Conservation (phyloP, 2,329 filamentous ascomycete genomes). For the Ophiostoma ulmi region DNA sequence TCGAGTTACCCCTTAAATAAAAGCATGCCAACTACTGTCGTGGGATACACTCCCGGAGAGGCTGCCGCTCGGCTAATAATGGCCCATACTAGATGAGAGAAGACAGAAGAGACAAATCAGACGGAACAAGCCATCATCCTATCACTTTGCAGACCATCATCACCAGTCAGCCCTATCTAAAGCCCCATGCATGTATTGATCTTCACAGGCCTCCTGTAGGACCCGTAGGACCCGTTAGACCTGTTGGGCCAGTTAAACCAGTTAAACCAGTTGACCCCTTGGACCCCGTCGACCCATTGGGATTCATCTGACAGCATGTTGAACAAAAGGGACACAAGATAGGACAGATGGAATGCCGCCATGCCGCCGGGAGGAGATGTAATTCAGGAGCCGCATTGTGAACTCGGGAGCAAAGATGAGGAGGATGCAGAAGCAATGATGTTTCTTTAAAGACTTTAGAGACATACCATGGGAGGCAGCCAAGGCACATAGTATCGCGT, state of each 20-base stretch:
- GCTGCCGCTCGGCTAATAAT: conserved; percentile 3
- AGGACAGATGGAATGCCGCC: not conserved
- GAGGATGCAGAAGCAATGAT: too few species aligned
- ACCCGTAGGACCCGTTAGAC: not conserved
- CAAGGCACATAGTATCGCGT: not conserved
- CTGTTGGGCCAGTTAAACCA: not conserved
- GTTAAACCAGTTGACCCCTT: not conserved
- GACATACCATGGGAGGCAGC: not conserved
- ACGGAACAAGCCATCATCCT: not conserved
- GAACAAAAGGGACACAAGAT: not conserved
- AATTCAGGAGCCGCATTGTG: not conserved
- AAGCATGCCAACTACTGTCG: not conserved
- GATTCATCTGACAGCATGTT: not conserved
- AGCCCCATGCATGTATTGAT: not conserved
- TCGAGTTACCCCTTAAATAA: too few species aligned
- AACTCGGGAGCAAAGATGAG: not conserved
- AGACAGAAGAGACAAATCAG: not conserved
- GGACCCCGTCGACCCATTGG: not conserved
- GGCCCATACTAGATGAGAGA: not conserved
- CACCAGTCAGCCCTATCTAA: not conserved
- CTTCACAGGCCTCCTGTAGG: conserved; percentile 2
- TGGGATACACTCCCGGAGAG: not conserved
- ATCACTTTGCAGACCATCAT: not conserved
- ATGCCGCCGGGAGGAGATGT: conserved; percentile 6
- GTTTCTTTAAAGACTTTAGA: not conserved